Evolutionary conservation across 768 basidiomycete species (phyloP), one percentile per base, ranked within the genome.

Genomic region (Phylloporus arenicola): DNA sequence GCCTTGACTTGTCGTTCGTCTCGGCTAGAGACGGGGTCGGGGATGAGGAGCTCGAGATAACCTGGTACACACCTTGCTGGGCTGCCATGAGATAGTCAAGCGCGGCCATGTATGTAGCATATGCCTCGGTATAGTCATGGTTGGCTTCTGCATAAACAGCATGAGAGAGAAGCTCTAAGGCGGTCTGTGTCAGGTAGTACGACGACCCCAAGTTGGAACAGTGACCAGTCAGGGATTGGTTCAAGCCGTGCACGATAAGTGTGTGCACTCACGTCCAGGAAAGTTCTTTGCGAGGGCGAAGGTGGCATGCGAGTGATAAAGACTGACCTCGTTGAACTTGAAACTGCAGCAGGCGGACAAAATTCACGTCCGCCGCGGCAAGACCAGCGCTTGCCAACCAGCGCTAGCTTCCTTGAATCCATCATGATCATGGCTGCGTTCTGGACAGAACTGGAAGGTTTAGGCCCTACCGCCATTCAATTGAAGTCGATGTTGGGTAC

Each of bases 51-150:
- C 22, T 24, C 3, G 22, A 24, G 22, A 5, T 24, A 24, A 5
- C 22, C 22, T 24, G 22, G 22, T 10, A 29, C 63, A 4, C 56
- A 92, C 91, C 90, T 69, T 91, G 92, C 64, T 92, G 74, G 13
- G 92, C 92, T 59, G 96, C 86, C 87, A 96, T 91, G 70, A 98
- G 97, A 69, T 93, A 97, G 67, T 98, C 95, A 50, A 97, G 78
- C 2, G 91, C 79, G 72, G 96, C 92, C 74, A 87, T 85, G 72
- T 95, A 94, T 57, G 83, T 78, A 70, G 88, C 92, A 79, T 89
- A 94, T 16, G 93, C 92, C 63, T 92, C 91, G 7, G 80, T 75
- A 72, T 96, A 97, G 69, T 94, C 88, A 69, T 85, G 83, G 67
- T 88, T 88, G 49, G 80, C 79, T 72, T 98, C 95, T 56, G 88